Evolutionary conservation across 2,329 filamentous ascomycete genomes (phyloP).

Genomic region (Macrophomina tecta): DNA sequence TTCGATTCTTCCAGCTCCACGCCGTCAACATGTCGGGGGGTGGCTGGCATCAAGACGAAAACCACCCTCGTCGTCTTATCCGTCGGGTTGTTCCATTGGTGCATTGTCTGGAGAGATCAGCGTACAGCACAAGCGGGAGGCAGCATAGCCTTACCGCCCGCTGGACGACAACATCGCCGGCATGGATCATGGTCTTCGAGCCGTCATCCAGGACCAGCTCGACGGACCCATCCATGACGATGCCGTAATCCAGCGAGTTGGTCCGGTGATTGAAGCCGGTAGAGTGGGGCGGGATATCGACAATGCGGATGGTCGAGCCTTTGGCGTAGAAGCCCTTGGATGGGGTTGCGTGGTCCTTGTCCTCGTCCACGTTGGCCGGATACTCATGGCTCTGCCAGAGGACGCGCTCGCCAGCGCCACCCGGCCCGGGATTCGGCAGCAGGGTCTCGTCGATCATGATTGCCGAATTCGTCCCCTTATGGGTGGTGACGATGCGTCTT

Average conservation of each 20-base stretch:
- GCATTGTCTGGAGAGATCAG: constrained; percentile 11
- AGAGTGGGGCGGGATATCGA: constrained; percentile 45
- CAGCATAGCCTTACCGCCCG: not conserved
- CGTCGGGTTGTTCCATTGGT: not conserved
- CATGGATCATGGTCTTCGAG: constrained; percentile 35
- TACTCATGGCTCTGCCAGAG: not conserved
- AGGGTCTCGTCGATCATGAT: not conserved
- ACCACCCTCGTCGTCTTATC: not conserved
- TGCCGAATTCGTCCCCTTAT: not conserved
- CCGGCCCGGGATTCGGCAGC: not conserved
- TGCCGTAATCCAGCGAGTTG: constrained; percentile 47
- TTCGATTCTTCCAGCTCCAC: not conserved
- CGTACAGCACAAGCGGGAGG: not conserved
- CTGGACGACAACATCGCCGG: constrained; percentile 17
- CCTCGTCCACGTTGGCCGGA: not conserved
- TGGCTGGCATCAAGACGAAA: not conserved
- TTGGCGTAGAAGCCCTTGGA: constrained; percentile 33
- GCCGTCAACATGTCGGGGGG: not conserved
- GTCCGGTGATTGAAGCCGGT: constrained; percentile 48
- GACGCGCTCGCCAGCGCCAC: not conserved
- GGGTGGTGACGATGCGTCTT: not conserved
- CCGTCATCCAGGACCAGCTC: constrained; percentile 46
- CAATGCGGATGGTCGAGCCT: constrained; percentile 54
- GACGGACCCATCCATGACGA: constrained; percentile 47
- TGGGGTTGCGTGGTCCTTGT: not conserved